These are phyloP conservation scores for Penicillium paneum DNA, from an alignment of 2,329 filamentous ascomycete species.

Conservation along the genomic window DNA sequence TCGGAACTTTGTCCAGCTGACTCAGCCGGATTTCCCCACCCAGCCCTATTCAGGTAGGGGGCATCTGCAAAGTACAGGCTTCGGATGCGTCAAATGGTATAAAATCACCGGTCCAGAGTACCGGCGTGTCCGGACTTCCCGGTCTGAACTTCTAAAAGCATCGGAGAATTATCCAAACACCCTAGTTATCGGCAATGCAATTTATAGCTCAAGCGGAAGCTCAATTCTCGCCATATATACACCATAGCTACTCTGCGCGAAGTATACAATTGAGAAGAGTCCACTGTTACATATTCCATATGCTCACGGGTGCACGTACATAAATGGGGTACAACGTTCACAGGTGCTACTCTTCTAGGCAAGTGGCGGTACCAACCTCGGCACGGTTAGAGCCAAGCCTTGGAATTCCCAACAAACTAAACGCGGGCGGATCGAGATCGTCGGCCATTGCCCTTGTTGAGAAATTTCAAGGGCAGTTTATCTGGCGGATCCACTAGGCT, in stretches of 20 bases:
- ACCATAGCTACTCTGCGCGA: no score
- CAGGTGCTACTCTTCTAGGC: not conserved
- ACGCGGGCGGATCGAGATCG: conserved; percentile 16
- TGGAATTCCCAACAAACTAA: conserved; percentile 24
- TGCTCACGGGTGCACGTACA: no score
- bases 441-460: conserved; percentile 8
- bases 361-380: conserved; percentile 1
- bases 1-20: not conserved
- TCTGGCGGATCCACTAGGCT: conserved; percentile 12
- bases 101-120: not conserved
- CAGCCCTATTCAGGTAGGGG: not conserved
- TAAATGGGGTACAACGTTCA: no score
- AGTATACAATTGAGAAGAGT: not conserved
- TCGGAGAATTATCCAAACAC: not conserved
- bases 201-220: not conserved
- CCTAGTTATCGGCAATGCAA: not conserved
- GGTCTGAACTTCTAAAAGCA: not conserved
- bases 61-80: not conserved
- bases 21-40: not conserved
- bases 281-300: not conserved
- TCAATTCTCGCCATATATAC: not conserved
- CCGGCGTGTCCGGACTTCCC: not conserved
- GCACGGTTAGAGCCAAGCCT: conserved; percentile 2
- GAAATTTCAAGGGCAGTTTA: conserved; percentile 10
- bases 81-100: not conserved